Evolutionary conservation across 768 basidiomycete species (phyloP), one percentile per base, ranked within the genome.

Genomic region (Hemileccinum rubropunctum): DNA sequence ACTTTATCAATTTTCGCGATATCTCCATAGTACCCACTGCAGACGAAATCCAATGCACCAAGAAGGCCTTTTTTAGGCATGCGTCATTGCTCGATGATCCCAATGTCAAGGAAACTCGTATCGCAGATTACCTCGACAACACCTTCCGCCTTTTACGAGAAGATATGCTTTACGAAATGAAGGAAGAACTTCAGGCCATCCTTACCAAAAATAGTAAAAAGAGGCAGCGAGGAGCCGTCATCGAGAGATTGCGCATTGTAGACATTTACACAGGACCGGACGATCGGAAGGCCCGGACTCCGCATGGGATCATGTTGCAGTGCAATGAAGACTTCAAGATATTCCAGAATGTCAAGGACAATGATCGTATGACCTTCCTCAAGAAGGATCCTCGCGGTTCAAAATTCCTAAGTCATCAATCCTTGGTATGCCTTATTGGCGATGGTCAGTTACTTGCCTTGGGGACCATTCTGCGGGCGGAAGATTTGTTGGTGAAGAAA

Each of bases 11-110:
- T 45, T 87, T 84, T 53, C 77, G 79, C 6, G 52, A 76, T 9
- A 82, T 87, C 18, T 64, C 78, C n/a, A 81, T 88, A 37, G 65
- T 83, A 6, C 86, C 86, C 1, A 83, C 83, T 6, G 74, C 80
- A 0, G 76, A 79, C 36, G 86, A 88, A 59, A 61, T 85, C 4
- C 52, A 50, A 2, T 83, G 67, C 32, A 63, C 53, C 3, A 73
- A 76, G 30, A 52, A 45, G 2, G 70, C 84, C 0, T 86, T 82
- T 52, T 56, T 83, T 15, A 75, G 80, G 4, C 71, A 74, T 1
- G 71, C 72, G 7, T 54, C 68, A 3, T 63, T 69, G 6, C 63
- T 81, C 0, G 77, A 79, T 4, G 76, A 80, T 45, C 69, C 76
- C 4, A 57, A 68, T 5, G 68, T 65, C 0, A 67, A 67, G 23